A percentile compares a stretch with the other conserved stretches of the same genome.
Evolutionary conservation across 2,329 filamentous ascomycete genomes (phyloP).

Genomic region (Colletotrichum chrysophilum): DNA sequence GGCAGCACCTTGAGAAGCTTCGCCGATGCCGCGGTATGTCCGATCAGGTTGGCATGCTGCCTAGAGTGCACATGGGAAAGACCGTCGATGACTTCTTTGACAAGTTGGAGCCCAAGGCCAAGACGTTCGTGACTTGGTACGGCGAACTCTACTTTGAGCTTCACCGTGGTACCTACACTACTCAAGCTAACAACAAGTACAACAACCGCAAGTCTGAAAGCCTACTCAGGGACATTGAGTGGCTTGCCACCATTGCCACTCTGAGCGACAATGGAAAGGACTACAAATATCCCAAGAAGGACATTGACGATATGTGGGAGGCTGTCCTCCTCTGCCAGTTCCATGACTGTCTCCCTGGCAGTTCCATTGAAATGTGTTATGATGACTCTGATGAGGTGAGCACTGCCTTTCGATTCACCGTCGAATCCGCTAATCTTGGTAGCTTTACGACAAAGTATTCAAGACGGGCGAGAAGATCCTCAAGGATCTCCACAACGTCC

Average conservation of each 20-base stretch:
- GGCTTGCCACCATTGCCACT: constrained; percentile 84
- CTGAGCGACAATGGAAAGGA: constrained; percentile 64
- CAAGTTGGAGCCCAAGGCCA: constrained; percentile 77
- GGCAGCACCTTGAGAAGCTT: constrained; percentile 93
- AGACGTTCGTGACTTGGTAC: constrained; percentile 91
- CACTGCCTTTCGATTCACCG: neutral
- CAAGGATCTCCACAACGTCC: constrained; percentile 68
- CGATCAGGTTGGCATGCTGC: constrained; percentile 83
- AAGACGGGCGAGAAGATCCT: constrained; percentile 75
- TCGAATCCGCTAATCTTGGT: neutral
- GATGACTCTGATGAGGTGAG: constrained; percentile 85
- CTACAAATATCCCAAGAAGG: constrained; percentile 91
- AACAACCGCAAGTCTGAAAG: constrained; percentile 90
- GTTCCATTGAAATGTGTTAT: constrained; percentile 97
- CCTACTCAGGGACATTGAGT: constrained; percentile 85
- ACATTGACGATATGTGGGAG: constrained; percentile 98
- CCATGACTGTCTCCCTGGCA: constrained; percentile 95
- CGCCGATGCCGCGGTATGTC: constrained; percentile 89
- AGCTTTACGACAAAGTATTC: constrained; percentile 85
- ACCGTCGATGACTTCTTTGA: constrained; percentile 96
- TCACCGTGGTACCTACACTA: constrained; percentile 96
- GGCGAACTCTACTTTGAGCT: constrained; percentile 98
- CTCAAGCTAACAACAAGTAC: constrained; percentile 95
- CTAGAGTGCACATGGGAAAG: constrained; percentile 85
- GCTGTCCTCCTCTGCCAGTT: constrained; percentile 91